phyloP scores from a whole-genome alignment of 352 stramenopile genomes.

The Elongisporangium undulatum region DNA sequence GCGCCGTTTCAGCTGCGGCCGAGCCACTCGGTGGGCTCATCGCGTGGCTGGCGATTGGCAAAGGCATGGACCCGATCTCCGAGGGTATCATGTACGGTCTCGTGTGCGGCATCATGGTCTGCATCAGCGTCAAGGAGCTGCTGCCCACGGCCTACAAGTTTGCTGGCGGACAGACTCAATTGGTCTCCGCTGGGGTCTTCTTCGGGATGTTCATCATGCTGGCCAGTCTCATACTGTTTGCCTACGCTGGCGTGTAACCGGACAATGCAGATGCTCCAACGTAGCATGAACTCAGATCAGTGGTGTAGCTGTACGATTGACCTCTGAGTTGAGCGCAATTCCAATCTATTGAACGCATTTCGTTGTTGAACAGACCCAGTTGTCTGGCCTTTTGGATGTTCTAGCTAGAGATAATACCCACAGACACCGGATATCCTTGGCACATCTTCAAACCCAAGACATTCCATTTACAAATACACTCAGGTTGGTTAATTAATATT shows the following conservation, averaged over 20 bases:
- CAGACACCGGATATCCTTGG: too few species aligned
- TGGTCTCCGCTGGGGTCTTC: conserved; percentile 78
- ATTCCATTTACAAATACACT: background rate
- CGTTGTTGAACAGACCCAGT: too few species aligned
- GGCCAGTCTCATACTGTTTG: conserved; percentile 84
- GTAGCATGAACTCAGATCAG: too few species aligned
- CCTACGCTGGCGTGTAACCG: conserved; percentile 37
- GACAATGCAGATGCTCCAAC: background rate
- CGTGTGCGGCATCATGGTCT: conserved; percentile 94
- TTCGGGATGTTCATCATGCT: conserved; percentile 86
- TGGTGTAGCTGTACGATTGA: too few species aligned
- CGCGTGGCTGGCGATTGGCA: conserved; percentile 81
- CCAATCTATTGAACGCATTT: too few species aligned
- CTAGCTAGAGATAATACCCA: too few species aligned
- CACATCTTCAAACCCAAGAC: background rate
- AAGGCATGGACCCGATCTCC: conserved; percentile 48
- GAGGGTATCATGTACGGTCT: conserved; percentile 91
- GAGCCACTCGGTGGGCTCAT: conserved; percentile 82
- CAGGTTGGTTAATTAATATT: background rate
- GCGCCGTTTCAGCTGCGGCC: conserved; percentile 79
- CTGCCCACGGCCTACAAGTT: conserved; percentile 89
- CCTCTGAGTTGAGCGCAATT: too few species aligned
- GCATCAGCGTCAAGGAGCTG: conserved; percentile 88
- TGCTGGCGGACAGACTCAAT: conserved; percentile 64
- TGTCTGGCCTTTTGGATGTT: too few species aligned